Conservation (phyloP, 2,329 filamentous ascomycete genomes). For the Neonectria ditissima region DNA sequence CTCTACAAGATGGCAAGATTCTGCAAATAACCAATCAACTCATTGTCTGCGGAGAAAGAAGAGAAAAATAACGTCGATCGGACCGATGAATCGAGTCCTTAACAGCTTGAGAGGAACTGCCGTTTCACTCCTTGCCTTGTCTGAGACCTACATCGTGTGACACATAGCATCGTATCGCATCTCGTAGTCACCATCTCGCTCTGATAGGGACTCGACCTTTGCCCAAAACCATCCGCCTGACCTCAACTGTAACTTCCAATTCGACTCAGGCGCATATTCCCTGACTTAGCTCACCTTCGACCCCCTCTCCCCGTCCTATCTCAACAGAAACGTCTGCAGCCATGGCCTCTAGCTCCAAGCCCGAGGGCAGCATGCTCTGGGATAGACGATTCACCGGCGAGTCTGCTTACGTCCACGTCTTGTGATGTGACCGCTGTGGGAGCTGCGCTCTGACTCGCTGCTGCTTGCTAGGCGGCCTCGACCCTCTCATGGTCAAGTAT, state of each 20-base stretch:
- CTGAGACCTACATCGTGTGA: constrained; percentile 6
- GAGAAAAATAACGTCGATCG: constrained; percentile 3
- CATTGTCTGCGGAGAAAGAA: neutral
- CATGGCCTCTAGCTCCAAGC: constrained; percentile 47
- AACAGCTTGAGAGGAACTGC: constrained; percentile 22
- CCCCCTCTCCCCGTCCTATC: neutral
- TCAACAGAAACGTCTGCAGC: constrained; percentile 13
- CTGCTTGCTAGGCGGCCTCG: constrained; percentile 72
- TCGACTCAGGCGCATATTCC: constrained; percentile 1
- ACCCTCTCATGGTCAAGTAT: constrained; percentile 88
- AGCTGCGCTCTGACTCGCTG: constrained; percentile 8
- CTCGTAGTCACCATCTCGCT: neutral
- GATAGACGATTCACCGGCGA: constrained; percentile 65
- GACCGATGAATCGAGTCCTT: constrained; percentile 14
- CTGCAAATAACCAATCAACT: constrained; percentile 5
- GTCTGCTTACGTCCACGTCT: constrained; percentile 18
- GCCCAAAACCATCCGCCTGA: neutral
- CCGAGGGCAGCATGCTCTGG: constrained; percentile 53
- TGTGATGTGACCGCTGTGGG: neutral
- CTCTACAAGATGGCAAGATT: constrained; percentile 8
- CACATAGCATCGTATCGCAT: constrained; percentile 9
- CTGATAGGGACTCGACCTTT: constrained; percentile 1
- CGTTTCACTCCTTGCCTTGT: constrained; percentile 1
- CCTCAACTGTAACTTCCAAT: constrained; percentile 10
- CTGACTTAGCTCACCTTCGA: neutral